Evolutionary conservation across 164 flowering plant genomes (phyloP).

Genomic region (Annona squamosa): DNA sequence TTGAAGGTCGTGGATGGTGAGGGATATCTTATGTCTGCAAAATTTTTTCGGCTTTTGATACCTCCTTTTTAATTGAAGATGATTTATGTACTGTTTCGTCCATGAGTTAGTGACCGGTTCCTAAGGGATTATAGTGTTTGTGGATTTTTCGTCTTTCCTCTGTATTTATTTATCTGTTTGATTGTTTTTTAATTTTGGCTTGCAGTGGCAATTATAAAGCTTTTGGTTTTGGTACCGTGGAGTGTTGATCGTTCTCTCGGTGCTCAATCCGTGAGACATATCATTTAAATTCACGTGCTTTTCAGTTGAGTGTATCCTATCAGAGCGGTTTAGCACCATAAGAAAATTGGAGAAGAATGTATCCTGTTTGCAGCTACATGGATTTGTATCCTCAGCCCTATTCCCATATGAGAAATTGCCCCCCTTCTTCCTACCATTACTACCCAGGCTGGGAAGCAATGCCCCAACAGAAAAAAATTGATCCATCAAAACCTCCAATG

Average conservation of each 20-base stretch:
- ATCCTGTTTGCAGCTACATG: conserved; percentile 24
- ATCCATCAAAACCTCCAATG: conserved; percentile 12
- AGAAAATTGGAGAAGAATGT: conserved; percentile 19
- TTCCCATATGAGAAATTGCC: conserved; percentile 14
- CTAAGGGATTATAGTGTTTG: too few relatives aligned
- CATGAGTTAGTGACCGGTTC: too few relatives aligned
- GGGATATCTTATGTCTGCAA: too few relatives aligned
- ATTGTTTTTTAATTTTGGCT: neutral
- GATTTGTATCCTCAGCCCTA: conserved; percentile 21
- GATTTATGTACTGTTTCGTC: too few relatives aligned
- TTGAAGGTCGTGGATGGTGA: too few relatives aligned
- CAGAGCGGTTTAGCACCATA: neutral
- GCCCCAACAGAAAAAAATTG: conserved; percentile 22
- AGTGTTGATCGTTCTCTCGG: neutral
- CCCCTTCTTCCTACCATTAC: conserved; percentile 14
- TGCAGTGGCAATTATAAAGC: neutral
- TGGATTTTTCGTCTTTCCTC: too few relatives aligned
- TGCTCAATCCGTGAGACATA: neutral
- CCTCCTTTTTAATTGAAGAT: too few relatives aligned
- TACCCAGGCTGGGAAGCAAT: conserved; percentile 16
- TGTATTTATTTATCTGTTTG: too few relatives aligned
- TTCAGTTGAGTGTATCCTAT: neutral
- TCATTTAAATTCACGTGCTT: neutral
- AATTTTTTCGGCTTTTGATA: too few relatives aligned
- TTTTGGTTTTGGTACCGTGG: neutral